Base-by-base conservation (phyloP, 352 stramenopile genomes). In the Blastocystis sp. region DNA sequence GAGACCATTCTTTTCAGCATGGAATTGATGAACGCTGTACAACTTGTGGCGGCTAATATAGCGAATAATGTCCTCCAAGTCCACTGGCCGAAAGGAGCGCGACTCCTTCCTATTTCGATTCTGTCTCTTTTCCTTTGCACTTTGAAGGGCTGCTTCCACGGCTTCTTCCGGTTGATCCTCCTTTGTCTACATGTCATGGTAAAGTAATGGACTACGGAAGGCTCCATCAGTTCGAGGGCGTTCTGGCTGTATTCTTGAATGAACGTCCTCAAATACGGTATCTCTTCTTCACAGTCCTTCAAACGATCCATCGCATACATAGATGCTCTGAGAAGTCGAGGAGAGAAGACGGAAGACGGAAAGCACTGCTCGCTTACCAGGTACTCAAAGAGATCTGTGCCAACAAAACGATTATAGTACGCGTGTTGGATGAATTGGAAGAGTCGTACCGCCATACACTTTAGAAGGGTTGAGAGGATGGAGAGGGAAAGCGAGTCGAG, bases 301-400 rank as follows among this genome's bases (percentile, higher is more conserved):
- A 81, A 44, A 0, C 69, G 69, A 27, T 81, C 69, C 29, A 81
- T 34, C 9, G 27, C n/a, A 38, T 81, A 81, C 53, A 48, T 16
- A 18, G 69, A 63, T 1, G n/a, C 69, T 14, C 49, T 24, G 6
- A 27, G 34, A 21, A 81, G 42, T 6, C 29, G 48, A 59, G 69
- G 34, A 16, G 56, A 81, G 14, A 32, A 21, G 11, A 64, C 11
- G 4, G 18, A 38, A 4, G 27, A 49, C 9, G 69, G 69, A 18
- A 21, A 81, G 2, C 48, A 44, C 11, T 63, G 27, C 42, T 81
- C 69, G n/a, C 29, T 64, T 1, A 81, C 53, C 1, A 81, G 51
- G 48, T 81, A 81, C 69, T 81, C 69, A 61, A 81, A 81, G n/a
- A 81, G 48, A 65, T 81, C 69, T 24, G 69, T 81, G 53, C 24